Base-by-base conservation (phyloP, 116 monocot species). In the Zostera marina region DNA sequence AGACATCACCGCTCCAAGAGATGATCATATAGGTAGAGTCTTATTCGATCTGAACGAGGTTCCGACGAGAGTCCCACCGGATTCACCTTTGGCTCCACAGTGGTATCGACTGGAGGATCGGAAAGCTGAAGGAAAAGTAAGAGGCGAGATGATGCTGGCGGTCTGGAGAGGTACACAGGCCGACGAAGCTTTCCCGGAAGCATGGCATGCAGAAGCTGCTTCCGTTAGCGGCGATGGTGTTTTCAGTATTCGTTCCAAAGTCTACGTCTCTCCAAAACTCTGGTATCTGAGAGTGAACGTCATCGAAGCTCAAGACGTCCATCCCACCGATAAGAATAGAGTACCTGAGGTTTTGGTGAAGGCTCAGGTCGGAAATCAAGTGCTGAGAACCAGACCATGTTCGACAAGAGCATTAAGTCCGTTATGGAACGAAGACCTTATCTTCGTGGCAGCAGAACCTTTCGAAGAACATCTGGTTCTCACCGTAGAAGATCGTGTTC, bases 391-490 rank as follows among this genome's bases (percentile, higher is more conserved):
- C 7, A 53, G 65, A 60, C 15, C 54, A 12, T 61, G 53, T 7
- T 63, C 10, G 7, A 32, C 47, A 2, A 23, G 61, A 5, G 64
- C 19, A 0, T 3, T 54, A 7, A 72, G 59, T 56, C 77, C 77
- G 11, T 21, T 72, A 22, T 77, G 72, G 77, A 77, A 77, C 45
- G 77, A 91, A 57, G 91, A 91, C 55, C 71, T 82, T 64, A 66
- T 85, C 55, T 80, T 91, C 53, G 85, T 85, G 0, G 80, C 73
- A 0, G 58, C 77, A 10, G 91, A 91, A 58, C 91, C 91, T 41
- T 91, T 75, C 52, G 91, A 91, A 13, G 92, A 92, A 22, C 73
- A 76, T 55, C 71, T 92, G 7, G 67, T 78, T 22, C 63, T 92
- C 22, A 75, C 80, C 3, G 67, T 92, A 1, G 73, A 83, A 46